Evolutionary conservation across 2,329 filamentous ascomycete genomes (phyloP).

Genomic region (Phaeosphaeriaceae sp.): DNA sequence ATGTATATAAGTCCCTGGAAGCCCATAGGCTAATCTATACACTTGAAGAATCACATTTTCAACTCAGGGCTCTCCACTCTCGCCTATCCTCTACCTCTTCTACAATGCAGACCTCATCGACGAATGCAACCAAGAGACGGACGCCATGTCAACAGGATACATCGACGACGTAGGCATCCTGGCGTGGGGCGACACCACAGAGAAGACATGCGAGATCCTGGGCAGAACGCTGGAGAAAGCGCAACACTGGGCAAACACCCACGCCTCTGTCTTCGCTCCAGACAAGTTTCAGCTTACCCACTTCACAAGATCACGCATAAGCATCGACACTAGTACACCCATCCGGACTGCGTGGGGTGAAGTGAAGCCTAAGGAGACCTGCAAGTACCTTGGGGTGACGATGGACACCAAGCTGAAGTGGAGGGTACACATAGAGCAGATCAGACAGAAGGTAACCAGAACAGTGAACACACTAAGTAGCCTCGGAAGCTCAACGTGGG

Average conservation of each 20-base stretch:
- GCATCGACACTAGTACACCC: conserved; percentile 11
- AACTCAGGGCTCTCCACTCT: conserved; percentile 41
- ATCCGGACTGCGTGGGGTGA: conserved; percentile 24
- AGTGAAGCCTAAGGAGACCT: conserved; percentile 12
- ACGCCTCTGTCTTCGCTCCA: conserved; percentile 34
- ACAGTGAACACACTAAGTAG: conserved; percentile 17
- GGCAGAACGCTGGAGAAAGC: conserved; percentile 16
- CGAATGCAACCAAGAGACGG: conserved; percentile 13
- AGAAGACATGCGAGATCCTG: conserved; percentile 24
- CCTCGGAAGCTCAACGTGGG: conserved; percentile 21
- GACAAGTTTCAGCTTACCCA: conserved; percentile 40
- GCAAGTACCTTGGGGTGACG: conserved; percentile 24
- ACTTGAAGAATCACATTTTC: no score
- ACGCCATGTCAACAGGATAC: conserved; percentile 22
- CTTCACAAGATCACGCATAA: conserved; percentile 25
- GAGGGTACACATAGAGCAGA: conserved; percentile 16
- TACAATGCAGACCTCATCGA: conserved; percentile 41
- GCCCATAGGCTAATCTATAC: no score
- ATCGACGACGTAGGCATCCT: conserved; percentile 34
- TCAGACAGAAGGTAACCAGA: conserved; percentile 16
- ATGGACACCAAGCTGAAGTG: conserved; percentile 22
- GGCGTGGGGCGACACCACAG: conserved; percentile 15
- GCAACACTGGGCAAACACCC: conserved; percentile 27
- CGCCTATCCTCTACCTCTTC: conserved; percentile 42
- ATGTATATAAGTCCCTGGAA: no score